Base-by-base conservation (phyloP, 164 flowering plant species). In the Vitis cinerea region DNA sequence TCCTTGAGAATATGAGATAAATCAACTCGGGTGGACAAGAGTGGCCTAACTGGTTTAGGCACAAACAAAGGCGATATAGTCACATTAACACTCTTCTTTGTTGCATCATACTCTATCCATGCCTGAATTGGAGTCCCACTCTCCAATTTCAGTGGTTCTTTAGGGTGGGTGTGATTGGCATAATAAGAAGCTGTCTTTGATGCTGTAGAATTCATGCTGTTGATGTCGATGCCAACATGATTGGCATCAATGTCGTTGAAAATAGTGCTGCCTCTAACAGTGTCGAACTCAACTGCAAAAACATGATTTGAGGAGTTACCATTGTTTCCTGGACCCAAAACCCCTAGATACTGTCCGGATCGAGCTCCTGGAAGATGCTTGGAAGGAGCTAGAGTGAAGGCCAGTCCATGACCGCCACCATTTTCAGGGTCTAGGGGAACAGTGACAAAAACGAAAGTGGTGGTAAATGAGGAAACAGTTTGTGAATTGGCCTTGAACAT, bases 281-380 rank as follows among this genome's bases (percentile, higher is more conserved):
- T 70, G 50, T 81, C 84, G 6, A 81, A 54, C 52, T 81, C 81
- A 2, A 81, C 61, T 1, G 81, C 81, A 13, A 75, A 47, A 3
- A 81, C 7, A 37, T 67, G 79, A 49, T 81, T 78, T 10, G 71
- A 16, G 10, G 69, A 9, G 7, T 50, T 9, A 8, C 37, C 67
- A 2, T 30, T 5, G 14, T 65, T 37, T 8, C 27, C 57, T 11
- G 68, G 68, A 4, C 68, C 9, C 68, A 37, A 37, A 37, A 37
- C 0, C 7, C 44, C 44, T 3, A 37, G 44, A 37, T 3, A 37
- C 0, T 6, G 4, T 1, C 0, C 44, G 44, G 0, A 37, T 6
- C 44, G 44, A 37, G 44, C 44, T 3, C 44, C 44, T 3, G 44
- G 44, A 3, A 11, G 15, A 4, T 52, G 4, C 15, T 52, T 52